A percentile compares a stretch with the other conserved stretches of the same genome.
phyloP scores from a whole-genome alignment of 371 early-diverging fungal genomes.

The Mycotypha africana region DNA sequence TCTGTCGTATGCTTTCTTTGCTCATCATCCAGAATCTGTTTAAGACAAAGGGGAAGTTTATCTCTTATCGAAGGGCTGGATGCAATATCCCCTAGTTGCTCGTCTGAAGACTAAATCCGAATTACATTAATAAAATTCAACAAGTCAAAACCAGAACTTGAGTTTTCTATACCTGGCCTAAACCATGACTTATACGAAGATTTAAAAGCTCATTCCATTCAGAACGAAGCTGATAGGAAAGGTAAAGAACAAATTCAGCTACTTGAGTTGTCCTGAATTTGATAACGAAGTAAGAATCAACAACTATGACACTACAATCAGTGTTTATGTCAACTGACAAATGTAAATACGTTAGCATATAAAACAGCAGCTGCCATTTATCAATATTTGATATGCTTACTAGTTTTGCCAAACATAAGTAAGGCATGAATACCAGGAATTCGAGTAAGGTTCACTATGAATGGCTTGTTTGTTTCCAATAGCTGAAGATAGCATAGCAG shows the following conservation, averaged over 20 bases:
- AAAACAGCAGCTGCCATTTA: too few relatives aligned
- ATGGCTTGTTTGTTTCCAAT: constrained; percentile 64
- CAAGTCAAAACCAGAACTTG: too few relatives aligned
- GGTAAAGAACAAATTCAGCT: constrained; percentile 26
- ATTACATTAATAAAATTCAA: too few relatives aligned
- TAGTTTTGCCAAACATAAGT: constrained; percentile 32
- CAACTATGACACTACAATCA: constrained; percentile 49
- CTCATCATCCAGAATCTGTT: constrained; percentile 27
- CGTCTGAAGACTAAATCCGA: constrained; percentile 10
- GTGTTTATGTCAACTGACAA: constrained; percentile 53
- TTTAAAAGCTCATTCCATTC: constrained; percentile 25
- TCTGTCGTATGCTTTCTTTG: background rate
- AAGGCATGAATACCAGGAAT: constrained; percentile 49
- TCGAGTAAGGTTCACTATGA: constrained; percentile 53
- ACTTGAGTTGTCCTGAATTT: constrained; percentile 42
- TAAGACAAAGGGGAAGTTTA: constrained; percentile 21
- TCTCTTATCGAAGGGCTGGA: constrained; percentile 15
- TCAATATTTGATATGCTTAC: too few relatives aligned
- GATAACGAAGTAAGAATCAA: constrained; percentile 55
- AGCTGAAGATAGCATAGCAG: constrained; percentile 59
- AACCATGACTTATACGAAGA: constrained; percentile 26
- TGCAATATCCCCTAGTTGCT: constrained; percentile 7
- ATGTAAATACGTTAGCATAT: too few relatives aligned
- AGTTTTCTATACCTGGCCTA: constrained; percentile 27
- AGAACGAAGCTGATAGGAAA: constrained; percentile 25